phyloP scores from a whole-genome alignment of 2,329 filamentous ascomycete species.

The Bipolaris victoriae region DNA sequence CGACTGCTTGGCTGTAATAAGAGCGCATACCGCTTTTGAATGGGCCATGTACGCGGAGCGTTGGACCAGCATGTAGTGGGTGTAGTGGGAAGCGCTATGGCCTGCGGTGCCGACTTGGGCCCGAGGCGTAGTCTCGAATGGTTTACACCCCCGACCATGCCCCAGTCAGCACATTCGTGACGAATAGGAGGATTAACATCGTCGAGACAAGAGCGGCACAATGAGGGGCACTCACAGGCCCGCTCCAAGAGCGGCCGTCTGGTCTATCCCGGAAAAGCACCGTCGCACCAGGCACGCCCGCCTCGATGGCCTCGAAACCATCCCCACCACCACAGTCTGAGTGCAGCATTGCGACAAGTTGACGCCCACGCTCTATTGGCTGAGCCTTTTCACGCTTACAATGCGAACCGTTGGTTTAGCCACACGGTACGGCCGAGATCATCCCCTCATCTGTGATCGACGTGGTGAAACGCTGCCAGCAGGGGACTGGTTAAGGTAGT shows the following conservation, averaged over 20 bases:
- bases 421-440: slow-evolving; percentile 14
- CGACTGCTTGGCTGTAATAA: background rate
- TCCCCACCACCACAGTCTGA: background rate
- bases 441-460: slow-evolving; percentile 6
- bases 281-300: background rate
- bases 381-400: background rate
- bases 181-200: slow-evolving; percentile 8
- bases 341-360: too few species aligned
- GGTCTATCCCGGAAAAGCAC: slow-evolving; percentile 5
- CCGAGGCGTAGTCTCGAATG: slow-evolving; percentile 13
- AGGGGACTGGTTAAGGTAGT: slow-evolving; percentile 8
- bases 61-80: slow-evolving; percentile 3
- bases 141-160: slow-evolving; percentile 10
- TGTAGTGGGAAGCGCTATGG: slow-evolving; percentile 11
- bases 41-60: background rate
- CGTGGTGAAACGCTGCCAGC: slow-evolving; percentile 9
- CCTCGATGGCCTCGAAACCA: background rate
- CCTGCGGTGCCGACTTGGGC: slow-evolving; percentile 6
- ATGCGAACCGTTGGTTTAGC: slow-evolving; percentile 16
- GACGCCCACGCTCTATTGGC: background rate
- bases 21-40: background rate
- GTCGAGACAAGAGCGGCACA: slow-evolving; percentile 4
- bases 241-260: slow-evolving; percentile 1
- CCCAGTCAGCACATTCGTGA: slow-evolving; percentile 2
- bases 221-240: slow-evolving; percentile 1